Conservation (phyloP, 2,329 filamentous ascomycete species). For the Neocucurbitaria cava region DNA sequence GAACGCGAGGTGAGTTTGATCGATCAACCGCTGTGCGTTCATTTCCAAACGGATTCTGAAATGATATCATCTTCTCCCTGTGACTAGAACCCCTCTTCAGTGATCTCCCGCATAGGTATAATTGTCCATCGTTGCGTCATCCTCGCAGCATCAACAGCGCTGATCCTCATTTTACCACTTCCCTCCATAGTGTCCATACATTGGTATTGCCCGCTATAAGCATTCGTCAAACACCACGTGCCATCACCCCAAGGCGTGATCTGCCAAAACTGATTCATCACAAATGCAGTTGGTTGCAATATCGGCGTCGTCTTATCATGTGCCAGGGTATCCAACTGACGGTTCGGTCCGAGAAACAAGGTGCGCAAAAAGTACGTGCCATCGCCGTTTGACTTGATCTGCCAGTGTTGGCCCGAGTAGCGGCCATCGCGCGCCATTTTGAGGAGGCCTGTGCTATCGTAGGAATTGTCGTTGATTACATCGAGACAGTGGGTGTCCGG, state of each 20-base stretch:
- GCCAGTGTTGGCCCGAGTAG: constrained; percentile 34
- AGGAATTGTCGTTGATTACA: constrained; percentile 30
- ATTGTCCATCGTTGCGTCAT: constrained; percentile 32
- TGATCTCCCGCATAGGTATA: constrained; percentile 22
- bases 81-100: constrained; percentile 12
- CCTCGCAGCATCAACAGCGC: constrained; percentile 16
- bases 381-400: constrained; percentile 25
- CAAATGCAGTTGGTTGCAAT: constrained; percentile 10
- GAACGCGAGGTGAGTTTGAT: too few species aligned
- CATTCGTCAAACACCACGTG: constrained; percentile 29
- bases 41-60: too few species aligned
- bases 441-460: constrained; percentile 17
- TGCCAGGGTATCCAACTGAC: constrained; percentile 22
- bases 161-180: constrained; percentile 18
- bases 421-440: constrained; percentile 22
- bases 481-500: constrained; percentile 22
- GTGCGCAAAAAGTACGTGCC: constrained; percentile 25
- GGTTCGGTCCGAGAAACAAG: constrained; percentile 26
- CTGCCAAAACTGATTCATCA: constrained; percentile 24
- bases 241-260: constrained; percentile 31
- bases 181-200: constrained; percentile 29
- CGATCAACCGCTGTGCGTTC: too few species aligned
- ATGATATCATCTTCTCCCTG: too few species aligned
- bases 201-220: constrained; percentile 13
- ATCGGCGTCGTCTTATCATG: constrained; percentile 27